phyloP scores from a whole-genome alignment of 2,329 filamentous ascomycete species.

The Claviceps pazoutovae region DNA sequence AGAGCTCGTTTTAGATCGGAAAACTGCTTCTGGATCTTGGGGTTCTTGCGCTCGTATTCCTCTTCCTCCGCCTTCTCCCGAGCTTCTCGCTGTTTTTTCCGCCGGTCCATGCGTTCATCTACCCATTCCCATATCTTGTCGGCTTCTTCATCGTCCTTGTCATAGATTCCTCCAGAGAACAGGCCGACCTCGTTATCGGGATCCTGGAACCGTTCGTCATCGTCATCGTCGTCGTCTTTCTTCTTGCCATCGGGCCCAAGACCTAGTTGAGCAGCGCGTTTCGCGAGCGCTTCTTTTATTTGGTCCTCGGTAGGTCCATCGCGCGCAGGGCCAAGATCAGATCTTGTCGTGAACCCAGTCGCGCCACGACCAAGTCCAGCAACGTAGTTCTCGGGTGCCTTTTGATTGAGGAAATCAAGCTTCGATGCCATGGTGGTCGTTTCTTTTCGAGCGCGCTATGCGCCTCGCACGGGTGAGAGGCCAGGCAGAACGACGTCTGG shows the following conservation, averaged over 20 bases:
- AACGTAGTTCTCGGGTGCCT: constrained; percentile 77
- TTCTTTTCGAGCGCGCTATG: constrained; percentile 1
- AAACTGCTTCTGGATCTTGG: constrained; percentile 96
- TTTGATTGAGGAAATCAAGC: constrained; percentile 78
- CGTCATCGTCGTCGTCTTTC: constrained; percentile 59
- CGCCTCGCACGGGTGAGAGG: not conserved
- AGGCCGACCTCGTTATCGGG: constrained; percentile 94
- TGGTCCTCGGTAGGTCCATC: constrained; percentile 95
- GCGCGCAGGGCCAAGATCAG: constrained; percentile 85
- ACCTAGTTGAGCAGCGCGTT: constrained; percentile 77
- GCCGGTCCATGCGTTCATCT: constrained; percentile 91
- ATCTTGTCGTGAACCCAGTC: constrained; percentile 94
- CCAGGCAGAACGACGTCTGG: not conserved
- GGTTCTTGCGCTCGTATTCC: constrained; percentile 93
- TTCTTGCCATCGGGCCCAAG: constrained; percentile 53
- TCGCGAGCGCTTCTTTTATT: constrained; percentile 93
- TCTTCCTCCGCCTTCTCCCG: constrained; percentile 83
- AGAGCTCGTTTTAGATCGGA: constrained; percentile 88
- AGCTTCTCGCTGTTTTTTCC: constrained; percentile 84
- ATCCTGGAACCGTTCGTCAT: constrained; percentile 77
- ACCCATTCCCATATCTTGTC: constrained; percentile 92
- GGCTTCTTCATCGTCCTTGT: constrained; percentile 94
- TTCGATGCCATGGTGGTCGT: constrained; percentile 30
- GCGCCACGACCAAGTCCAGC: constrained; percentile 95
- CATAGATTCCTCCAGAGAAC: constrained; percentile 90